Evolutionary conservation across 306 rosid genomes (phyloP).

Genomic region (Sicyos baderoa): DNA sequence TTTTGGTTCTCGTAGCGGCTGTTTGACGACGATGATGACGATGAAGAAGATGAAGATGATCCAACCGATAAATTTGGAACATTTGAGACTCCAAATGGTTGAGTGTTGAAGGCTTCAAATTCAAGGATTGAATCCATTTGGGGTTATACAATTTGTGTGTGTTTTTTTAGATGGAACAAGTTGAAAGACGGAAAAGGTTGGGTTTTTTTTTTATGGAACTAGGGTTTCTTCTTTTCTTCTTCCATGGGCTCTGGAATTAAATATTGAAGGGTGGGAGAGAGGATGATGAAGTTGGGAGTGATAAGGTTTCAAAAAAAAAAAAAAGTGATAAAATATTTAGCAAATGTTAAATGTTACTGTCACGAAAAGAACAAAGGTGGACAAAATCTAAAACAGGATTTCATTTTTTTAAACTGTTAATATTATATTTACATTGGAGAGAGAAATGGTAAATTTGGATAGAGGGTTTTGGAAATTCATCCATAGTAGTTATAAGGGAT

Average conservation of each 20-base stretch:
- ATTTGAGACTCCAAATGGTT: background rate
- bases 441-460: background rate
- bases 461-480: background rate
- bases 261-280: conserved; percentile 6
- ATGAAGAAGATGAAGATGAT: conserved; percentile 35
- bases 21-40: conserved; percentile 34
- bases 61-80: conserved; percentile 6
- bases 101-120: conserved; percentile 49
- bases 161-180: background rate
- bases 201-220: background rate
- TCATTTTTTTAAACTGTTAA: conserved; percentile 33
- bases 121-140: conserved; percentile 70
- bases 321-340: background rate
- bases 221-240: background rate
- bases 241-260: background rate
- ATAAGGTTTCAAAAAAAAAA: background rate
- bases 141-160: background rate
- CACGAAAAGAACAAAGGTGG: conserved; percentile 15
- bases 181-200: background rate
- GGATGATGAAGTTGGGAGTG: background rate
- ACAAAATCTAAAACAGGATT: conserved; percentile 25
- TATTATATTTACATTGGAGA: conserved; percentile 22
- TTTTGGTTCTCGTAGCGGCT: conserved; percentile 97
- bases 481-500: background rate
- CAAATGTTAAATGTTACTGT: too few relatives aligned